Base-by-base conservation (phyloP, 768 basidiomycete species). In the Nidularia pulvinata region DNA sequence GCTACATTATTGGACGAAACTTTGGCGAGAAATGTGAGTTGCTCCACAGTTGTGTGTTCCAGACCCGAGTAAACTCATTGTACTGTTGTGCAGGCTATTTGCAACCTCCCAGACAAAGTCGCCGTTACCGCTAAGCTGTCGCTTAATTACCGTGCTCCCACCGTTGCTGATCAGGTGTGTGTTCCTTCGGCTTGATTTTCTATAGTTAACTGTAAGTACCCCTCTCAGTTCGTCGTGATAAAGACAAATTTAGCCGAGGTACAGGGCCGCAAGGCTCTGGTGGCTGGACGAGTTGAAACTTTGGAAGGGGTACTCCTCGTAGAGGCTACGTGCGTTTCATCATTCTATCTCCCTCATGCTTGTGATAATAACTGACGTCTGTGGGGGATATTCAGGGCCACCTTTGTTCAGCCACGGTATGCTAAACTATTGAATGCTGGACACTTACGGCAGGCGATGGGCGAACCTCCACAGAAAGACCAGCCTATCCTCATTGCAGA, bases 1-100 rank as follows among this genome's bases (percentile, higher is more conserved):
- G 93, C 95, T 37, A 97, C 94, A 1, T 68, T 98, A 14, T 66
- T 97, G 52, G 96, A 99, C 57, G 96, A 99, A 75, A 76, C 78
- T 13, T 65, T 97, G 43, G 87, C 87, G 52, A 74, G 96, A 55
- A 89, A 84, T 42, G 39, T 42, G 16, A 11, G 39, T 42, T 42
- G 39, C 16, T 25, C 25, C 25, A 4, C 39, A 16, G 11, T 42
- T 42, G 39, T 11, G 39, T 42, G 16, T 16, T 16, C 39, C 16
- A 4, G 39, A 42, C 13, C 11, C 13, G 11, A 11, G 11, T 42
- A 16, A 42, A 11, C 13, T 42, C 39, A 11, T 42, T 42, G 16
- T 42, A 11, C 39, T 4, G 39, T 42, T 16, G 39, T 4, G 39
- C 16, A 42, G 93, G 94, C 96, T 9, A 81, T 95, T 42, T 77